Conservation (phyloP, 2,329 filamentous ascomycete species). For the Fusarium musae region DNA sequence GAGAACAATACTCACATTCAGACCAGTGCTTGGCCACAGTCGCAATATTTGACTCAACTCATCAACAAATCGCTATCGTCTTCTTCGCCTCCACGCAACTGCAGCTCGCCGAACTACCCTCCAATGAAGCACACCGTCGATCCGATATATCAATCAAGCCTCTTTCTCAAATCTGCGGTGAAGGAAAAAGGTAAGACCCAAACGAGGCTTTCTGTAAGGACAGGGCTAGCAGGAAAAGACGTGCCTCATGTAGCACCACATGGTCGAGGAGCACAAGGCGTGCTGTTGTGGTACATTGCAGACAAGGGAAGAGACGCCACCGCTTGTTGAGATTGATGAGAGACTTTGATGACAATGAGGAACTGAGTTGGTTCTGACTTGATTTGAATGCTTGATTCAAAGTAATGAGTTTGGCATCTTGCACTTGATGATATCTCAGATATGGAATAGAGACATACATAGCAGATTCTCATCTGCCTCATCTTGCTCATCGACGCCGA, state of each 20-base stretch:
- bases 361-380: neutral
- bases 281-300: conserved; percentile 13
- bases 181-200: neutral
- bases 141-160: conserved; percentile 22
- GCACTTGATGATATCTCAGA: neutral
- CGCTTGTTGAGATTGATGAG: conserved; percentile 19
- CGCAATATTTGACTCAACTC: neutral
- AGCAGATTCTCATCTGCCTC: neutral
- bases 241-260: conserved; percentile 21
- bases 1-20: too few species aligned
- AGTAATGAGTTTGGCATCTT: neutral
- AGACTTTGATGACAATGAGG: neutral
- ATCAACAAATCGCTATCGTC: neutral
- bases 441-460: neutral
- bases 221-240: conserved; percentile 7
- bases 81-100: conserved; percentile 8
- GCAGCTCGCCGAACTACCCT: conserved; percentile 27
- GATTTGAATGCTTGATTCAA: neutral
- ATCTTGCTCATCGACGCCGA: conserved; percentile 5
- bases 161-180: conserved; percentile 26
- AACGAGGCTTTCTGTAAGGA: neutral
- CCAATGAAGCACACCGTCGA: conserved; percentile 6
- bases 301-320: conserved; percentile 31
- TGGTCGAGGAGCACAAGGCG: conserved; percentile 33
- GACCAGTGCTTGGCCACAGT: neutral